Evolutionary conservation across 306 rosid species (phyloP), one percentile per base, ranked within the genome.

Genomic region (Trifolium subterraneum): DNA sequence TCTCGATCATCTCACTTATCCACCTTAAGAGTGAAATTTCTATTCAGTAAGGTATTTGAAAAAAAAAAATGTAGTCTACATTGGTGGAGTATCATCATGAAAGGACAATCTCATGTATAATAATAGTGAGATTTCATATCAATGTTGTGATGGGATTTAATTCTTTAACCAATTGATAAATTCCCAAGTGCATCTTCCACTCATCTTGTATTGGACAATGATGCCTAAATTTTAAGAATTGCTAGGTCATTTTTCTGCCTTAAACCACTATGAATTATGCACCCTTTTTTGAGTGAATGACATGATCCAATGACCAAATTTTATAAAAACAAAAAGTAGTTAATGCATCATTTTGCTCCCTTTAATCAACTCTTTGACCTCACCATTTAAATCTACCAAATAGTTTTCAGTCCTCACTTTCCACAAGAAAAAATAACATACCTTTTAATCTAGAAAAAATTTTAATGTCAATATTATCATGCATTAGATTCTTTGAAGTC

Each of bases 171-270:
- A 76, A 76, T 58, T 80, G 38, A 73, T 29, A 8, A 42, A 38
- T 44, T 8, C 51, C 29, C 15, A 19, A 63, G 79, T 76, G 84
- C 79, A 73, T 25, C 38, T 39, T 63, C 82, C 75, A 78, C 84
- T 76, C 63, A 58, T 60, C n/a, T 45, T 82, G 50, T 10, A 25
- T 14, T 82, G 70, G 72, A 73, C 62, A 77, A 36, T 47, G 44
- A 71, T 81, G 63, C 72, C 71, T 71, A 56, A n/a, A 4, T 75
- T 59, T 59, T 48, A 14, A 59, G 48, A 31, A 36, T 36, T 58
- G 54, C 39, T 47, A 55, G 64, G 60, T 65, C 60, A 61, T 64
- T 55, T 59, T n/a, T 56, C 64, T 15, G 60, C 60, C 18, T 76
- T 76, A 38, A 55, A 71, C 85, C 85, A 72, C 75, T 71, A 14